Conservation (phyloP, 2,329 filamentous ascomycete species). For the Sclerotinia glacialis region DNA sequence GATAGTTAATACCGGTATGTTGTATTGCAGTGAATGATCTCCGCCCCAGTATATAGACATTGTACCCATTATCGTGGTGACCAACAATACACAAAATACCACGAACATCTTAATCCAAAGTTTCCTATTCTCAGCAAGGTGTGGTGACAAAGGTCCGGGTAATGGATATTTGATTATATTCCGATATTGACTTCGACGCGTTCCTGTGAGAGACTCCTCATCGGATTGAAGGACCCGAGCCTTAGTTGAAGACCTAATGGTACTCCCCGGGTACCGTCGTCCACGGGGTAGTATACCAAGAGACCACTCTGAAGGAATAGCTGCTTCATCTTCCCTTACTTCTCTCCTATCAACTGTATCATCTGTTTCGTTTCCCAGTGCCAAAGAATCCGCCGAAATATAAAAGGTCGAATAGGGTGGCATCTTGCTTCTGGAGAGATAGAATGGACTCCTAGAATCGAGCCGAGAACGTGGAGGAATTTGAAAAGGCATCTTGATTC, state of each 20-base stretch:
- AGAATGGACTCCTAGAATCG: slow-evolving; percentile 8
- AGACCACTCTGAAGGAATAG: slow-evolving; percentile 8
- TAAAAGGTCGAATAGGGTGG: slow-evolving; percentile 18
- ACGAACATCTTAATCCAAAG: slow-evolving; percentile 28
- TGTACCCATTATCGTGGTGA: slow-evolving; percentile 26
- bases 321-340: background rate
- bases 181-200: background rate
- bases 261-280: background rate
- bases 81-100: slow-evolving; percentile 24
- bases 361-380: background rate
- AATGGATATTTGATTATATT: slow-evolving; percentile 20
- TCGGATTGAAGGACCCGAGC: slow-evolving; percentile 4
- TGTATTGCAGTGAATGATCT: slow-evolving; percentile 26
- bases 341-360: background rate
- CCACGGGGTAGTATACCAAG: background rate
- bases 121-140: slow-evolving; percentile 24
- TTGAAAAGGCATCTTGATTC: slow-evolving; percentile 13
- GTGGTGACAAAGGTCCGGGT: slow-evolving; percentile 22
- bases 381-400: slow-evolving; percentile 16
- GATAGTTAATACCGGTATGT: slow-evolving; percentile 26
- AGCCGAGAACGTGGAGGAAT: slow-evolving; percentile 7
- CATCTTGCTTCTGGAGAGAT: slow-evolving; percentile 11
- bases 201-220: slow-evolving; percentile 10
- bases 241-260: background rate
- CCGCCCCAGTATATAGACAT: slow-evolving; percentile 29